phyloP scores from a whole-genome alignment of 306 rosid species.

The Prunus dulcis region DNA sequence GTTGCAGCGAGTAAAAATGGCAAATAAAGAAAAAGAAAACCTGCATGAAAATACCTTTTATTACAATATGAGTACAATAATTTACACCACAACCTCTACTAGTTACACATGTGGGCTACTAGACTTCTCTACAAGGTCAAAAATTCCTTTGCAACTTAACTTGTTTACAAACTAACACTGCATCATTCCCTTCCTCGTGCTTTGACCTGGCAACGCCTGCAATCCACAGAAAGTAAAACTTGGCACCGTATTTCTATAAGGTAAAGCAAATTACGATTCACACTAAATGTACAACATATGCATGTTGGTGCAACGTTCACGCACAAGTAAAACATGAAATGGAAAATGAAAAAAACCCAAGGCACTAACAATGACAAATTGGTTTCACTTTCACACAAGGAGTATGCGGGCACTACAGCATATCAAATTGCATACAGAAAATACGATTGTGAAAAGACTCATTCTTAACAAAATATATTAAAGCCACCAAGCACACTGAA shows the following conservation, averaged over 20 bases:
- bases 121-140: conserved; percentile 2
- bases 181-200: conserved; percentile 9
- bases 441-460: background rate
- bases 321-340: background rate
- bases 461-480: conserved; percentile 41
- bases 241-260: too few species aligned
- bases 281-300: background rate
- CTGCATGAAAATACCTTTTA: background rate
- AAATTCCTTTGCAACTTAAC: conserved; percentile 12
- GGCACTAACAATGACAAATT: background rate
- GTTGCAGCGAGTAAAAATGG: too few species aligned
- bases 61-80: background rate
- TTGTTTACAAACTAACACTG: conserved; percentile 17
- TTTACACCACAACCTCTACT: background rate
- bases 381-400: background rate
- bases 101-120: conserved; percentile 7
- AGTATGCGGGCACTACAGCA: background rate
- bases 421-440: background rate
- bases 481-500: background rate
- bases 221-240: conserved; percentile 22
- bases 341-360: background rate
- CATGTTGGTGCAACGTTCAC: background rate
- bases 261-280: too few species aligned
- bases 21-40: too few species aligned
- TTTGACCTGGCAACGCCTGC: conserved; percentile 10